A percentile compares a stretch with the other conserved stretches of the same genome.
These are phyloP conservation scores for Fusarium oxysporum DNA, from an alignment of 2,329 filamentous ascomycete species.

Conservation along the genomic window DNA sequence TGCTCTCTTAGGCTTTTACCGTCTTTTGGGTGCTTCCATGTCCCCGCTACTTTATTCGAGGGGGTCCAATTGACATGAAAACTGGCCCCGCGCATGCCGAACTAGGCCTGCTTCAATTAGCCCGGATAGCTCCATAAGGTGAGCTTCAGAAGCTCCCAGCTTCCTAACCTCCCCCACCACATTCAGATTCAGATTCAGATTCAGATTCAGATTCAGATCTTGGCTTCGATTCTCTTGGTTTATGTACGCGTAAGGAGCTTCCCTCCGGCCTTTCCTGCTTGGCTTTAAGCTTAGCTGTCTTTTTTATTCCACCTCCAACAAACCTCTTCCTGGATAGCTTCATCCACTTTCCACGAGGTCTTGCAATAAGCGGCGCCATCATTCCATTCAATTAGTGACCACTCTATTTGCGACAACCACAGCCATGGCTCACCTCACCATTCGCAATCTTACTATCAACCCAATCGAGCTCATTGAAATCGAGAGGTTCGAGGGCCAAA, in stretches of 20 bases:
- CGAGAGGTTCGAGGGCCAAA: slow-evolving; percentile 75
- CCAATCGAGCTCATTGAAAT: slow-evolving; percentile 78
- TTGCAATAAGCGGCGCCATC: slow-evolving; percentile 3
- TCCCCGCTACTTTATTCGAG: background rate
- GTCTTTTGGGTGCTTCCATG: background rate
- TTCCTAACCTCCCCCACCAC: background rate
- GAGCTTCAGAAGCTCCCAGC: background rate
- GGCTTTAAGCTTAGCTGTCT: background rate
- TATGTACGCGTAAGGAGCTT: background rate
- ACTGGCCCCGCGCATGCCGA: background rate
- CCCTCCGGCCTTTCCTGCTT: background rate
- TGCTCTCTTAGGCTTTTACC: background rate
- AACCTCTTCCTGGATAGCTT: background rate
- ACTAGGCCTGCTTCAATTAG: background rate
- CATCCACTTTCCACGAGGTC: background rate
- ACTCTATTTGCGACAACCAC: slow-evolving; percentile 1
- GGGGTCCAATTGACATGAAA: slow-evolving; percentile 3
- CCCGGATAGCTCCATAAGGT: background rate
- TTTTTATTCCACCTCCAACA: background rate
- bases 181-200: background rate
- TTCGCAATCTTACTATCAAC: slow-evolving; percentile 84
- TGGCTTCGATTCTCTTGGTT: background rate
- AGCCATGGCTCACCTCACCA: slow-evolving; percentile 68
- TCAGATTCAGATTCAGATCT: background rate
- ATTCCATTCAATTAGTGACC: background rate